Percentiles rank a stretch among this genome's conserved stretches.
These are phyloP conservation scores for Lactarius hengduanensis DNA, from an alignment of 768 basidiomycete species.

Conservation along the genomic window DNA sequence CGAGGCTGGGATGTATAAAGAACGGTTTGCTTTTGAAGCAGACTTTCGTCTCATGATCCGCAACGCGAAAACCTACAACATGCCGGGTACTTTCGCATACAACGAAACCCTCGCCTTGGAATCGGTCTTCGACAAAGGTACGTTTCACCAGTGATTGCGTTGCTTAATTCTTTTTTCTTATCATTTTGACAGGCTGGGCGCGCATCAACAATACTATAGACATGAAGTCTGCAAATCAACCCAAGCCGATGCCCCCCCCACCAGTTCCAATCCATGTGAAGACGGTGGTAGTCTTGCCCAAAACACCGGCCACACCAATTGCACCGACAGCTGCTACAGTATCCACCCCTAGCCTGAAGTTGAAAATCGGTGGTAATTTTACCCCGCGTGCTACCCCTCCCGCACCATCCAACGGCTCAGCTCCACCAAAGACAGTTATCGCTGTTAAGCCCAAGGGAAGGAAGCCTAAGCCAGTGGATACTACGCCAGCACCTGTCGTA, in stretches of 20 bases:
- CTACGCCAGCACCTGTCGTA: constrained; percentile 48
- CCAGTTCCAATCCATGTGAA: constrained; percentile 26
- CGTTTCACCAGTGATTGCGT: constrained; percentile 32
- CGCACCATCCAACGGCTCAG: constrained; percentile 27
- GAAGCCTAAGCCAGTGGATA: constrained; percentile 45
- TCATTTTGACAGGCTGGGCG: constrained; percentile 65
- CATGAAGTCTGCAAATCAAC: constrained; percentile 45
- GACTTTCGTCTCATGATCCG: constrained; percentile 87
- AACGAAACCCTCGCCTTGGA: constrained; percentile 76
- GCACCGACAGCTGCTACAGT: constrained; percentile 30
- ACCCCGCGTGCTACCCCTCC: constrained; percentile 26
- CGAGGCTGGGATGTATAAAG: constrained; percentile 80
- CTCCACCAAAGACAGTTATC: constrained; percentile 8
- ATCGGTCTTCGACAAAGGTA: constrained; percentile 82
- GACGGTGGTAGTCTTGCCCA: constrained; percentile 1
- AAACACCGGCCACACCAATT: constrained; percentile 9
- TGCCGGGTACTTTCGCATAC: constrained; percentile 64
- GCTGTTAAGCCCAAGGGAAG: constrained; percentile 35
- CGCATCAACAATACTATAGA: constrained; percentile 84
- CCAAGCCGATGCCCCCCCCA: constrained; percentile 27
- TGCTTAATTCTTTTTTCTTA: constrained; percentile 9
- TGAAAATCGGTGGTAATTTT: constrained; percentile 35
- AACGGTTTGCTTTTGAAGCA: constrained; percentile 76
- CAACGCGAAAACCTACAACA: constrained; percentile 88
- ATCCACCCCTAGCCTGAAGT: constrained; percentile 37